A percentile compares a stretch with the other conserved stretches of the same genome.
phyloP scores from a whole-genome alignment of 805 yeast species.

The Sugiyamaella mastotermitis region DNA sequence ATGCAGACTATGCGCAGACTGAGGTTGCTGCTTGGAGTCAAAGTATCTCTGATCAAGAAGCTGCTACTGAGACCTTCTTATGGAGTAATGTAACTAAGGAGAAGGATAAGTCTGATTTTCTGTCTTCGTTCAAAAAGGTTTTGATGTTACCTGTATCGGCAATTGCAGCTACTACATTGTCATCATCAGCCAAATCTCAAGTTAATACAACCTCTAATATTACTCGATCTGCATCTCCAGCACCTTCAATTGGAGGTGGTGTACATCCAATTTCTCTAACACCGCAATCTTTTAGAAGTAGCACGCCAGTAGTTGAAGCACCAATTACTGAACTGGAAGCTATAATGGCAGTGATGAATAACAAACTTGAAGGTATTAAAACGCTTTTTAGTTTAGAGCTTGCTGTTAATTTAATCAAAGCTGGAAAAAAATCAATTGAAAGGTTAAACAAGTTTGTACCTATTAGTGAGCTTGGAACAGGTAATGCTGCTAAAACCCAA shows the following conservation, averaged over 20 bases:
- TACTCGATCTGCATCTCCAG: slow-evolving; percentile 4
- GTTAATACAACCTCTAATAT: slow-evolving; percentile 1
- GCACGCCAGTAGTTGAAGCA: slow-evolving; percentile 4
- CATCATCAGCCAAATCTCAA: slow-evolving; percentile 1
- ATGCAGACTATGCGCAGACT: slow-evolving; percentile 21
- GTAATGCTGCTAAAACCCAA: slow-evolving; percentile 37
- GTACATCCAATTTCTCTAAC: slow-evolving; percentile 2
- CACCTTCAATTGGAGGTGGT: slow-evolving; percentile 1
- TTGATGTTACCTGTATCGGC: slow-evolving; percentile 33
- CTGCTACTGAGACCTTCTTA: slow-evolving; percentile 42
- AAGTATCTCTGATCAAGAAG: slow-evolving; percentile 38
- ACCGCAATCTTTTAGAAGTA: slow-evolving; percentile 17
- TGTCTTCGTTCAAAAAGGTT: slow-evolving; percentile 46
- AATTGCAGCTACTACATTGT: slow-evolving; percentile 5
- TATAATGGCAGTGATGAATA: slow-evolving; percentile 67
- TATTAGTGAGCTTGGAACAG: slow-evolving; percentile 27
- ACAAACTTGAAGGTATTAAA: slow-evolving; percentile 69
- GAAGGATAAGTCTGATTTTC: slow-evolving; percentile 45
- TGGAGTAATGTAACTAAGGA: slow-evolving; percentile 41
- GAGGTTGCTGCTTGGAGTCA: slow-evolving; percentile 29
- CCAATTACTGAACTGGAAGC: slow-evolving; percentile 69
- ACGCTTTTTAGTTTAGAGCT: slow-evolving; percentile 75
- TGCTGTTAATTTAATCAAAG: slow-evolving; percentile 62
- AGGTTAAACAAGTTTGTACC: slow-evolving; percentile 45
- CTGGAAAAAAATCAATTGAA: slow-evolving; percentile 59